Evolutionary conservation across 1,284 basidiomycete species (phyloP), one percentile per base, ranked within the genome.

Genomic region (Ustilago hordei): DNA sequence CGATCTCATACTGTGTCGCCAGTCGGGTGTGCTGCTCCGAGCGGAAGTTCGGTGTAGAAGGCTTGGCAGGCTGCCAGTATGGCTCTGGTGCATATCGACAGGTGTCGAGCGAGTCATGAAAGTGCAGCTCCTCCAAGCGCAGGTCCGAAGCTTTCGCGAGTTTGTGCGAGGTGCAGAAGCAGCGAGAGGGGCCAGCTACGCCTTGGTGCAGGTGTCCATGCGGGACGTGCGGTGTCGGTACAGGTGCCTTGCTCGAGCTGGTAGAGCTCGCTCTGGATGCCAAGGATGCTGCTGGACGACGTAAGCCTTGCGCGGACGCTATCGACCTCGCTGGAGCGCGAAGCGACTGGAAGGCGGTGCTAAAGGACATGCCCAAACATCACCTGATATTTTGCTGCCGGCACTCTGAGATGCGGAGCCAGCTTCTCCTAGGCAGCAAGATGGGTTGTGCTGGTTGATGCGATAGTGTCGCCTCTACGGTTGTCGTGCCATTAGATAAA

Each of bases 281-380:
- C n/a, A 32, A 31, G 13, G 8, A 52, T 11, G 36, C 34, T 8
- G 41, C 43, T 7, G 32, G 0, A 12, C 52, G 34, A 3, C 28
- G 19, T n/a, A 34, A 23, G 17, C 38, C 39, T 15, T 60, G 69
- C 38, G 31, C 12, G 12, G 52, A 28, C 15, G 60, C 56, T 50
- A 64, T 35, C 35, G 61, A 60, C 61, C 64, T 67, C 48, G 70
- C 61, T 60, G 64, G 28, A 7, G 57, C 55, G 28, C 70, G 64
- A 64, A 73, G 70, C 70, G 64, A 62, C 54, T 67, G 70, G 47
- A 73, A 53, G 54, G 61, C 61, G 58, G 55, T 48, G 58, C 70
- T 73, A 54, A 73, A 57, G 64, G 61, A 67, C 70, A 73, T 73
- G 61, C 70, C 70, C 64, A 43, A 41, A 54, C 70, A 73, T 67